These are phyloP conservation scores for Eutrema yunnanense DNA, from an alignment of 345 rosid species.

Conservation along the genomic window DNA sequence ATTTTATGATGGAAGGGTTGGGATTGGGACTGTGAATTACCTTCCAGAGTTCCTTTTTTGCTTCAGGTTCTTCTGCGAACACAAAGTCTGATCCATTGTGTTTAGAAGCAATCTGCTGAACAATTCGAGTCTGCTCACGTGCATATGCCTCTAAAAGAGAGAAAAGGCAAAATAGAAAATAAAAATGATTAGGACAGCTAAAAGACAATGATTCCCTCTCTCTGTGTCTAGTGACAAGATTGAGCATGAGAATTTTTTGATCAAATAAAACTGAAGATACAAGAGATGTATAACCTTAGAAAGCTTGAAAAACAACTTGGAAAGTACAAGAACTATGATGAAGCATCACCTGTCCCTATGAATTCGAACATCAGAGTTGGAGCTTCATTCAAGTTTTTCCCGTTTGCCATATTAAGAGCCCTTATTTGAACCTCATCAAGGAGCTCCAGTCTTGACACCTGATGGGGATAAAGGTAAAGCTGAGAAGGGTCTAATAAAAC, in stretches of 20 bases:
- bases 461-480: constrained; percentile 5
- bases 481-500: constrained; percentile 5
- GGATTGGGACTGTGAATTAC: constrained; percentile 28
- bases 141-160: constrained; percentile 63
- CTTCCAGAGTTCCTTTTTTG: constrained; percentile 91
- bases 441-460: constrained; percentile 91
- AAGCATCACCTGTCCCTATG: constrained; percentile 67
- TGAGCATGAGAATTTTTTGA: not conserved
- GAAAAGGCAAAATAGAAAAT: not conserved
- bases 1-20: not conserved
- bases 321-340: not conserved
- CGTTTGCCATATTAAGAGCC: constrained; percentile 86
- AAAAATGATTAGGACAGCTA: not conserved
- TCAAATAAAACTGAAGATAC: not conserved
- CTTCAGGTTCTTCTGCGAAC: constrained; percentile 77
- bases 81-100: constrained; percentile 84
- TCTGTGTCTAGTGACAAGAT: not conserved
- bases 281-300: not conserved
- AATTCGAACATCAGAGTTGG: constrained; percentile 96
- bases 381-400: constrained; percentile 64
- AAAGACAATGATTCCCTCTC: not conserved
- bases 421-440: constrained; percentile 84
- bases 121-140: constrained; percentile 71
- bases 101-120: constrained; percentile 75
- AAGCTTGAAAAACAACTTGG: not conserved